Base-by-base conservation (phyloP, 495 filamentous ascomycete genomes). In the Penicillium lagena region DNA sequence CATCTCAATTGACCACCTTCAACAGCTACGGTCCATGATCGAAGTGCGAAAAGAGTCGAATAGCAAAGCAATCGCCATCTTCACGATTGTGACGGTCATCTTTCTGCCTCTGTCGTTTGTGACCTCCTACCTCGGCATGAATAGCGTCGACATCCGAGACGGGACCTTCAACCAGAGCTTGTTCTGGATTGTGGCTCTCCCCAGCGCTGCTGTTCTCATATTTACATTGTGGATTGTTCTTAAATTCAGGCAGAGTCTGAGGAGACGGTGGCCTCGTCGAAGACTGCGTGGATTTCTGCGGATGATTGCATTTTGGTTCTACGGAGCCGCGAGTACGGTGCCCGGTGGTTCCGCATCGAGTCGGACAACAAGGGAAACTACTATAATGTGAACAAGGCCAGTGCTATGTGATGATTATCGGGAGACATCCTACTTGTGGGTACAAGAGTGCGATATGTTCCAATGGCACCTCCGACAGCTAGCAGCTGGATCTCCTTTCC, bases 161-260 rank as follows among this genome's bases (percentile, higher is more conserved):
- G 73, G 71, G 62, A 58, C 65, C 1, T 38, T 50, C 10, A 60
- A 59, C 1, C 72, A 78, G 52, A 67, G 64, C 64, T 49, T 68
- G 8, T 78, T 72, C 50, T 79, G 73, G 76, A 63, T 59, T 7
- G 52, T 60, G 1, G 71, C 74, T 1, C 14, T 74, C 6, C 72
- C 75, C 10, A 40, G 35, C 7, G 13, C 43, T 9, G 12, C n/a
- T 2, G 4, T 35, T 17, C 22, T 45, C n/a, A 14, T 45, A 8
- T 22, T 45, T 2, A 2, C n/a, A 9, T 33, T 33, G 31, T 33
- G 31, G 31, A 33, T 33, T 33, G 1, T 33, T 33, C 9, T 33
- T 33, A 9, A n/a, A n/a, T 33, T 33, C n/a, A 9, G 31, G 9
- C 31, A n/a, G 9, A 33, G 31, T 2, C 31, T 33, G n/a, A 33